Evolutionary conservation across 75 land plant genomes (phyloP).

Genomic region (Cunninghamia lanceolata): DNA sequence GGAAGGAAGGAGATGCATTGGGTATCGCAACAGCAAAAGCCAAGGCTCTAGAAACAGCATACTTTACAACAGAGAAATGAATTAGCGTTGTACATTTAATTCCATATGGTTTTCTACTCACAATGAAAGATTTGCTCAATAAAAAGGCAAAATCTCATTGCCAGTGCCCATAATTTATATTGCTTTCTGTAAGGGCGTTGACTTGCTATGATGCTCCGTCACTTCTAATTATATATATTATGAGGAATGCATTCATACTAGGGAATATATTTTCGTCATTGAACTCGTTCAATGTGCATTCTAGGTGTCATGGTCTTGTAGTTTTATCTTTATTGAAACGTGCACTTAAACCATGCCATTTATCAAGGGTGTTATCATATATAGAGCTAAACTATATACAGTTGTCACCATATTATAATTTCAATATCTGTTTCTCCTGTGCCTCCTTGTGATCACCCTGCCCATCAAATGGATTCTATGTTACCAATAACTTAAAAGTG

Average conservation of each 20-base stretch:
- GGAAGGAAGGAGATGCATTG: neutral
- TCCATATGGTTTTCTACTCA: neutral
- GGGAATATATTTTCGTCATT: too few species aligned
- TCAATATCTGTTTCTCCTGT: neutral
- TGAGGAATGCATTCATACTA: neutral
- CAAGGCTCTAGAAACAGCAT: conserved; percentile 10
- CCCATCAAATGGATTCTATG: neutral
- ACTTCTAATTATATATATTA: neutral
- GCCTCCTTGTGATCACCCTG: neutral
- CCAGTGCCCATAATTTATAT: neutral
- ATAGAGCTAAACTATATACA: neutral
- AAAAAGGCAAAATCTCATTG: neutral
- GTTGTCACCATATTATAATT: neutral
- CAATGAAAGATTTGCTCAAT: neutral
- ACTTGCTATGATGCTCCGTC: neutral
- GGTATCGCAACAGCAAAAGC: conserved; percentile 12
- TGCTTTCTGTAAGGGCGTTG: neutral
- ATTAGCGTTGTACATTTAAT: neutral
- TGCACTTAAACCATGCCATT: neutral
- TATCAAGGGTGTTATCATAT: neutral
- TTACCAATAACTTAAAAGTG: neutral
- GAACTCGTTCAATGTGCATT: neutral
- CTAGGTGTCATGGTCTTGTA: neutral
- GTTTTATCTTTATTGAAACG: neutral
- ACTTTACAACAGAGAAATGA: conserved; percentile 9